Evolutionary conservation across 768 basidiomycete species (phyloP).

Genomic region (Imleria badia): DNA sequence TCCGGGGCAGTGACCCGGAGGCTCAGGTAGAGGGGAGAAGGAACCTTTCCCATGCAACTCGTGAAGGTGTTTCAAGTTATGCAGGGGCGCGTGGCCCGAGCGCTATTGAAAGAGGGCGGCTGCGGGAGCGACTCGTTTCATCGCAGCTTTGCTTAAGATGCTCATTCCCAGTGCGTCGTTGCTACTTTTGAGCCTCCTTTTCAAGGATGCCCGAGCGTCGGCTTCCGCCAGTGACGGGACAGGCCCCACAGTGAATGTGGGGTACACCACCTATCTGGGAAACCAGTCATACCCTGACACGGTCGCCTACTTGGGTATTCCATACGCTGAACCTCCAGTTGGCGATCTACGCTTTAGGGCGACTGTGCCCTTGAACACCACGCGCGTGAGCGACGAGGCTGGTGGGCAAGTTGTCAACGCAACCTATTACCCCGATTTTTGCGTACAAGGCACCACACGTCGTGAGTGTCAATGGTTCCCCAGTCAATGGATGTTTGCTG

Average conservation of each 20-base stretch:
- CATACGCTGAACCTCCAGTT: slow-evolving; percentile 44
- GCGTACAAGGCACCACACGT: slow-evolving; percentile 57
- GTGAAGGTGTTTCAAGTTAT: no score
- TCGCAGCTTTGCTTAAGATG: background rate
- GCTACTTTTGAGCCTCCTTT: slow-evolving; percentile 22
- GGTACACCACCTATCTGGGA: slow-evolving; percentile 58
- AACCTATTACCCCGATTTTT: slow-evolving; percentile 54
- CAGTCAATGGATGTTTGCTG: background rate
- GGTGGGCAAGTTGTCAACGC: slow-evolving; percentile 48
- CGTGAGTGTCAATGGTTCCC: slow-evolving; percentile 27
- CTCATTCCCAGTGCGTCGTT: background rate
- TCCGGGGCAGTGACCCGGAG: no score
- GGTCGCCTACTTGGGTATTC: slow-evolving; percentile 54
- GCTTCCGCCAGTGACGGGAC: background rate
- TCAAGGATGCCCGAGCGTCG: background rate
- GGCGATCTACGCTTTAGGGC: slow-evolving; percentile 45
- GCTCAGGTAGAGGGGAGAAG: no score
- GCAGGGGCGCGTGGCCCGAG: no score
- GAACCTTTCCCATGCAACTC: no score
- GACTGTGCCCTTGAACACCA: slow-evolving; percentile 51
- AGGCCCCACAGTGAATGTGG: slow-evolving; percentile 47
- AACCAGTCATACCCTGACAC: slow-evolving; percentile 51
- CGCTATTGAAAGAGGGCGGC: no score
- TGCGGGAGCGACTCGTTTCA: no score
- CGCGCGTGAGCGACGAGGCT: slow-evolving; percentile 37